These are phyloP conservation scores for Cucumis melo DNA, from an alignment of 306 rosid species.

Conservation along the genomic window DNA sequence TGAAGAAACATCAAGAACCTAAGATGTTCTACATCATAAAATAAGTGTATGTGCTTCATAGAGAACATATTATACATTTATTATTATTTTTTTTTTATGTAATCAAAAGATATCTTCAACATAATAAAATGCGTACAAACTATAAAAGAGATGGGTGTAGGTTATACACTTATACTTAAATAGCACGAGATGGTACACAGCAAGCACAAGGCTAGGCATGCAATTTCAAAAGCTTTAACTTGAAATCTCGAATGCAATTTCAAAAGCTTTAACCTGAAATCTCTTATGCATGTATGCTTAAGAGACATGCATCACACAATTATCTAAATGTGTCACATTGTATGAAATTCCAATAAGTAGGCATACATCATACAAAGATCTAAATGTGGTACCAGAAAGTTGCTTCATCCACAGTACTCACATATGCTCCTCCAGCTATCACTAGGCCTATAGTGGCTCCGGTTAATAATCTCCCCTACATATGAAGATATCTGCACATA, in stretches of 20 bases:
- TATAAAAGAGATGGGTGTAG: neutral
- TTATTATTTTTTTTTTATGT: no score
- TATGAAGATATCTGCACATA: constrained; percentile 14
- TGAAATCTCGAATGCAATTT: neutral
- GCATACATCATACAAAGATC: neutral
- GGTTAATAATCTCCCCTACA: constrained; percentile 66
- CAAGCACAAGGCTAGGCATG: neutral
- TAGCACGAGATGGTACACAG: neutral
- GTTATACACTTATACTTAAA: neutral
- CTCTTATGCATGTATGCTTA: neutral
- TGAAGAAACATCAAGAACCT: no score
- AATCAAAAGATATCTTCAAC: no score
- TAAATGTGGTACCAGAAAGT: constrained; percentile 84
- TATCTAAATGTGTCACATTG: neutral
- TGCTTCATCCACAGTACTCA: constrained; percentile 97
- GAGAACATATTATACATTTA: no score
- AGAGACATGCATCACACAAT: neutral
- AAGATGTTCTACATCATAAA: no score
- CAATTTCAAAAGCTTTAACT: neutral
- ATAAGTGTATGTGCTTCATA: no score
- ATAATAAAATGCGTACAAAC: no score
- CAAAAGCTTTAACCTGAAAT: neutral
- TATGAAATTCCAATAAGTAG: neutral
- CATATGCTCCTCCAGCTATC: constrained; percentile 94
- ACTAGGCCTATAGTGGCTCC: constrained; percentile 72